A percentile compares a stretch with the other conserved stretches of the same genome.
These are phyloP conservation scores for Plasmodium vinckei DNA, from an alignment of 169 alveolate genomes.

Conservation along the genomic window DNA sequence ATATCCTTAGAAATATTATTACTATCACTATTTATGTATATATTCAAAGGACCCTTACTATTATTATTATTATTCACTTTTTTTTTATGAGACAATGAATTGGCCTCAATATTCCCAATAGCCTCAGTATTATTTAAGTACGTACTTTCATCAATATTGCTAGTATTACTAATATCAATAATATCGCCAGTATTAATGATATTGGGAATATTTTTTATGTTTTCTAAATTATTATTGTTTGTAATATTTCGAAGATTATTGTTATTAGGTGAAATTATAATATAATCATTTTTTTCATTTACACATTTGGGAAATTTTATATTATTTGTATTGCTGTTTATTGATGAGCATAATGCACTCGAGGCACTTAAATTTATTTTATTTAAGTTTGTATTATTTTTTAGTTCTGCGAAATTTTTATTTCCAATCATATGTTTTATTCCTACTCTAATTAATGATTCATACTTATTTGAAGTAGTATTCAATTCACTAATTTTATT, in stretches of 20 bases:
- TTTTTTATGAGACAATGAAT: background rate
- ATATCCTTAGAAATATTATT: background rate
- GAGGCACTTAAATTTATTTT: constrained; percentile 1
- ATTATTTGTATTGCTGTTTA: constrained; percentile 11
- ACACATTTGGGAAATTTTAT: constrained; percentile 12
- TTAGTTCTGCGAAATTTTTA: background rate
- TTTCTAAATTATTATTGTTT: background rate
- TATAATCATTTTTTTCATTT: constrained; percentile 21
- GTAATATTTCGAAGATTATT: background rate
- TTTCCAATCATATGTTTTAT: constrained; percentile 14
- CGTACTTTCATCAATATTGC: background rate
- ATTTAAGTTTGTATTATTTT: background rate
- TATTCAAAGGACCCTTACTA: background rate
- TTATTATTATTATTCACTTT: background rate
- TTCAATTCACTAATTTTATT: constrained; percentile 3
- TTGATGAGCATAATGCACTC: constrained; percentile 6
- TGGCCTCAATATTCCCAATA: no score
- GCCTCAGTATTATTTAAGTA: background rate
- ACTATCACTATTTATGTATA: background rate
- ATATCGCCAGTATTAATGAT: background rate
- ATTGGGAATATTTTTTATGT: background rate
- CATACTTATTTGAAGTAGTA: constrained; percentile 8
- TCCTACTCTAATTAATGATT: constrained; percentile 12
- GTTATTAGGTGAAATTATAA: constrained; percentile 1
- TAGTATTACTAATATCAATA: background rate